A percentile compares a stretch with the other conserved stretches of the same genome.
These are phyloP conservation scores for Periglandula ipomoeae DNA, from an alignment of 2,329 filamentous ascomycete species.

Conservation along the genomic window DNA sequence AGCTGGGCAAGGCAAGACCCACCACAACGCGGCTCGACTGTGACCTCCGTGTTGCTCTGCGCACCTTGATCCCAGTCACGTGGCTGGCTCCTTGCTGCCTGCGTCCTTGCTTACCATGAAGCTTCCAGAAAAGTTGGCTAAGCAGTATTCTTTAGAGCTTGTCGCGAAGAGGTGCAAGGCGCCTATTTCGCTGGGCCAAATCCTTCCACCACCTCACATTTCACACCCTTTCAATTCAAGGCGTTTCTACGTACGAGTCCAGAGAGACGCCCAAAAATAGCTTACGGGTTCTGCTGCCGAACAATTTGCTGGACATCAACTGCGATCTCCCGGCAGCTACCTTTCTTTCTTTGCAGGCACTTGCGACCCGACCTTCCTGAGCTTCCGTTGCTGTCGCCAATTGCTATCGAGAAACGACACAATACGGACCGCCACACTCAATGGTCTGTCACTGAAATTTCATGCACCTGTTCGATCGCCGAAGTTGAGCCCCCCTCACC, in stretches of 20 bases:
- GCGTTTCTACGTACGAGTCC: not conserved
- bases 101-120: conserved; percentile 17
- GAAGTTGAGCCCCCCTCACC: conserved; percentile 16
- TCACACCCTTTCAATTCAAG: not conserved
- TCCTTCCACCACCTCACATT: not conserved
- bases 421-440: too few species aligned
- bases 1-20: too few species aligned
- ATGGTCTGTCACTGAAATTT: not conserved
- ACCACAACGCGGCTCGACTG: not conserved
- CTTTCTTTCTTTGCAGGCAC: not conserved
- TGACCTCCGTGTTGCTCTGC: not conserved
- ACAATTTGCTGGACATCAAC: not conserved
- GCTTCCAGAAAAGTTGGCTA: conserved; percentile 13
- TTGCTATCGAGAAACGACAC: too few species aligned
- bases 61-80: not conserved
- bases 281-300: not conserved
- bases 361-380: not conserved
- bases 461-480: conserved; percentile 11
- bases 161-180: conserved; percentile 9
- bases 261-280: not conserved
- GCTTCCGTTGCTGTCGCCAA: not conserved
- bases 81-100: conserved; percentile 13
- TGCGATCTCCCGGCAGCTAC: not conserved
- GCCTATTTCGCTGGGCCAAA: not conserved
- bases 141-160: not conserved